Evolutionary conservation across 768 basidiomycete species (phyloP), one percentile per base, ranked within the genome.

Genomic region (Sporobolomyces roseus): DNA sequence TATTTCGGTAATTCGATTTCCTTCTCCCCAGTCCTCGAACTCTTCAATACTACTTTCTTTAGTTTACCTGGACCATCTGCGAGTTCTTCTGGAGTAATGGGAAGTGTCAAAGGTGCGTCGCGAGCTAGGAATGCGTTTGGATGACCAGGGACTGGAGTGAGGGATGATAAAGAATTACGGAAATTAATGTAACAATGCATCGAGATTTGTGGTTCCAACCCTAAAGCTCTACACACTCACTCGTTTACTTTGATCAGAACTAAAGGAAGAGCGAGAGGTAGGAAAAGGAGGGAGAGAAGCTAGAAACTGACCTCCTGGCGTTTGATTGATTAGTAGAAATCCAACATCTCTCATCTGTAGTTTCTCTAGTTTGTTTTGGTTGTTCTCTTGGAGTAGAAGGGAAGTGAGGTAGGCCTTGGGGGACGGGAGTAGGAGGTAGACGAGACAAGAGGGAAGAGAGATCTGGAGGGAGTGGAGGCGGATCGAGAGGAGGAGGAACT

Each of bases 101-200:
- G 35, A 25, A 17, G 25, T 49, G 55, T 45, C 8, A 30, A 3
- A 29, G 68, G 41, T 6, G 35, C 62, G 50, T 73, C 72, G n/a
- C 52, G 45, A 13, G 68, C 72, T 45, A 73, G 19, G 61, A 64
- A 73, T 25, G 72, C 66, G 59, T 52, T 54, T 23, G 62, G 63
- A 14, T 38, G 30, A 10, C 65, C 63, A 0, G 68, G 65, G 19
- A 73, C 64, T 54, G 68, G 65, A 19, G 55, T 30, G 36, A 73
- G 43, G 25, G 63, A 54, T 13, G 32, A 23, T 52, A 73, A 53
- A 5, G 61, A 46, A 59, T 68, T 55, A 27, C 72, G 65, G 21
- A 73, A 62, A 60, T 73, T 73, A 29, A 73, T 14, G 68, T 70
- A 73, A 63, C 72, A 73, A 29, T 61, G 61, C 62, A 61, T 61